Evolutionary conservation across 108 stramenopile genomes (phyloP), one percentile per base, ranked within the genome.

Genomic region (Skeletonema menzelii): DNA sequence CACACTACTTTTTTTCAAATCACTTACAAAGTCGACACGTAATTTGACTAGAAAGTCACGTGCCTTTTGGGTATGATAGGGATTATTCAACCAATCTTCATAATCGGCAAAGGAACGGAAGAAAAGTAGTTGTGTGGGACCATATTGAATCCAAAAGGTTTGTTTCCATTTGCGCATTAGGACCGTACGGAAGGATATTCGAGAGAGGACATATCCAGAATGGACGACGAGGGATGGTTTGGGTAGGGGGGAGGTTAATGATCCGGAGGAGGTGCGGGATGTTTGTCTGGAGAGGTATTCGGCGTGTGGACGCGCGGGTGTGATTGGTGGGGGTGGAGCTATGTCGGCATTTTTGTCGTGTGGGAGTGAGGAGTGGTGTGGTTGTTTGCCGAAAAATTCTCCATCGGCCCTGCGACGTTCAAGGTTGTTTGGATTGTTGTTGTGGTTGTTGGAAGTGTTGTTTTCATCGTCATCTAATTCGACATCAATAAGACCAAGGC

Each of bases 91-190:
- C 95, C 95, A 96, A 72, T 96, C 92, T 53, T 88, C 80, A 70
- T 88, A 96, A 66, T 96, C 95, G 5, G 65, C 24, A 65, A 82
- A 79, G 27, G 64, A 67, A 6, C 95, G 86, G 70, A 94, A 96
- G 82, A 90, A 90, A 11, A 96, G 65, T 74, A 96, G 77, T 14
- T 87, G 83, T 34, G 88, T 88, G 0, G 88, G 86, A 11, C 91
- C 92, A 59, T 94, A 92, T 55, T 89, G 88, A 15, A 94, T 82
- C 95, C 95, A 96, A 70, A 88, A 96, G 34, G 87, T 83, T 66
- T 96, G 92, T 61, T 96, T 96, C 95, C 95, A 96, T 63, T 94
- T 96, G 58, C 93, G 89, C 77, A 93, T 79, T 7, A 96, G 69
- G 65, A 96, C 91, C 8, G 95, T 96, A 6, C 95, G 88, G 65